Evolutionary conservation across 2,329 filamentous ascomycete species (phyloP).

Genomic region (Penicillium polonicum): DNA sequence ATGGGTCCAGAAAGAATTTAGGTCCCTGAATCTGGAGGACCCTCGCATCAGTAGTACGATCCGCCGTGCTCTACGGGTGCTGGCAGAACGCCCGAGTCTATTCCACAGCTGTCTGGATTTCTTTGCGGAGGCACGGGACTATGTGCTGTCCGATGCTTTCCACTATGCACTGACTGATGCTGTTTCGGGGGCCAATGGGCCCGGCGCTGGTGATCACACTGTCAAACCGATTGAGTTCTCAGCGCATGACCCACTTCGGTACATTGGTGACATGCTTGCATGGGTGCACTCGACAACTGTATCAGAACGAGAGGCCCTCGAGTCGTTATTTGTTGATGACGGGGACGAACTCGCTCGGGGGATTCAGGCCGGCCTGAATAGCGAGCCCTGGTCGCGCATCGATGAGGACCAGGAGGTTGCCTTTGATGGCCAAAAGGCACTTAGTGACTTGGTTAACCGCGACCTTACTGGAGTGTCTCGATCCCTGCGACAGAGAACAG

Average conservation of each 20-base stretch:
- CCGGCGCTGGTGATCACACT: slow-evolving; percentile 57
- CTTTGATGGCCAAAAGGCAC: slow-evolving; percentile 78
- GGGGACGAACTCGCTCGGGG: slow-evolving; percentile 83
- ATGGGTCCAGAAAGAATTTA: slow-evolving; percentile 94
- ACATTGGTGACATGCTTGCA: slow-evolving; percentile 94
- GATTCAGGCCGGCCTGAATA: slow-evolving; percentile 74
- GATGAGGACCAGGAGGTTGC: slow-evolving; percentile 57
- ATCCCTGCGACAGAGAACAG: slow-evolving; percentile 82
- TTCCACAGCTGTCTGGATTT: slow-evolving; percentile 93
- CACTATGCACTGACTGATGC: slow-evolving; percentile 81
- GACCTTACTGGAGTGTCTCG: slow-evolving; percentile 78
- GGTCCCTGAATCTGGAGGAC: slow-evolving; percentile 86
- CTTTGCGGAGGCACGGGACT: slow-evolving; percentile 86
- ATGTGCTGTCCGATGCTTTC: slow-evolving; percentile 84
- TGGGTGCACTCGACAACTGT: slow-evolving; percentile 95
- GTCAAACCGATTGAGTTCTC: slow-evolving; percentile 91
- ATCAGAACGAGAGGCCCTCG: slow-evolving; percentile 87
- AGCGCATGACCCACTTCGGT: slow-evolving; percentile 86
- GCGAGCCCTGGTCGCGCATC: slow-evolving; percentile 74
- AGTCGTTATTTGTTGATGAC: slow-evolving; percentile 86
- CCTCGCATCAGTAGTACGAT: slow-evolving; percentile 87
- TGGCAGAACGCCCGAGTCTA: slow-evolving; percentile 83
- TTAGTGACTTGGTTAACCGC: slow-evolving; percentile 83
- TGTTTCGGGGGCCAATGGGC: slow-evolving; percentile 39
- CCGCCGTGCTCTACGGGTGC: slow-evolving; percentile 75